Base-by-base conservation (phyloP, 441 rosid species). In the Lepidium campestre region DNA sequence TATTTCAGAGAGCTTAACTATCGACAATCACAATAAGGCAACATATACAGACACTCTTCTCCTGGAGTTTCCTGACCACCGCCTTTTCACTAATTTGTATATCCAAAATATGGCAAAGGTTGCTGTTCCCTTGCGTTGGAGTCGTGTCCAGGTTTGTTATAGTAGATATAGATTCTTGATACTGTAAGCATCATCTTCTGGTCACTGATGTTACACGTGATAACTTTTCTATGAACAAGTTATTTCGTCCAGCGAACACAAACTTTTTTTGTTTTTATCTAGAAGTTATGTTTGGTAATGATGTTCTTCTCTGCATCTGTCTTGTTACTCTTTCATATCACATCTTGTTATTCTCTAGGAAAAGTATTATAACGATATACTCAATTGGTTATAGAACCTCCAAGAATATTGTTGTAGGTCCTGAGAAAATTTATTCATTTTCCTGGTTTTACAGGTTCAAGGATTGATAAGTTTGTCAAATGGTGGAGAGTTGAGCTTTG, bases 101-200 rank as follows among this genome's bases (percentile, higher is more conserved):
- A 74, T 95, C 74, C 81, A 75, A 45, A 95, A 92, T 71, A 67
- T 59, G 79, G 97, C 97, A 4, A 89, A 93, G 78, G 99, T 97
- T 53, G 76, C 89, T 65, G 96, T 95, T 77, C 98, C 98, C 37
- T 74, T 95, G 83, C 87, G 90, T 46, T 95, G 99, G 99, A 86
- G 98, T 65, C 98, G 99, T 74, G 99, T 95, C 61, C 99, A 95
- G 99, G 99, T 92, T 62, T 57, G 78, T 74, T 20, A 57, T 40
- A 18, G 2, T 63, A 57, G 45, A 23, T 8, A 15, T 47, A 35
- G 18, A 35, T 62, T 62, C 55, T 68, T 55, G 11, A 53, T 54
- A 7, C 7, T 48, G 29, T 47, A 25, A 48, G 14, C 31, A 22
- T 55, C 48, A 29, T 42, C 37, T 32, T 14, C 44, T 48, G 44